phyloP scores from a whole-genome alignment of 2,329 filamentous ascomycete genomes.

The Didymella exigua region DNA sequence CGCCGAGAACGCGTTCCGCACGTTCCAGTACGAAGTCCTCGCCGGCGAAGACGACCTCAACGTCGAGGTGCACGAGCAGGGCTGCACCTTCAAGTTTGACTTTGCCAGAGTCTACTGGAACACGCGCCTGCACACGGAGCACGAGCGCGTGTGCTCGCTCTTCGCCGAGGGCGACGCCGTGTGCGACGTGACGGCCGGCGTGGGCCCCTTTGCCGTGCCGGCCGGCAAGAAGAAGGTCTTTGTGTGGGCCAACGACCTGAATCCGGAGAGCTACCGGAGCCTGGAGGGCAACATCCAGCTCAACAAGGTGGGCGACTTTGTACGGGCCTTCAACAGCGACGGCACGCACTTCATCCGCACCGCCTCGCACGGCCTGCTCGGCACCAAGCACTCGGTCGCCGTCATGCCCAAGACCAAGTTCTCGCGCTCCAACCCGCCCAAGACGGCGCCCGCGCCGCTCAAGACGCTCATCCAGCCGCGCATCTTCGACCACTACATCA shows the following conservation, averaged over 20 bases:
- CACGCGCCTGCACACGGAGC: slow-evolving; percentile 85
- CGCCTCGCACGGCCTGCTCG: slow-evolving; percentile 64
- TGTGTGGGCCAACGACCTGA: slow-evolving; percentile 96
- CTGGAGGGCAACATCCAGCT: slow-evolving; percentile 71
- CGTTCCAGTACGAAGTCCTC: slow-evolving; percentile 90
- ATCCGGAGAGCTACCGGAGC: slow-evolving; percentile 81
- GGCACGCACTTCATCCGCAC: slow-evolving; percentile 78
- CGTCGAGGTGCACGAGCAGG: slow-evolving; percentile 80
- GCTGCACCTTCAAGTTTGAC: slow-evolving; percentile 89
- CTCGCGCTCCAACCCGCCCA: slow-evolving; percentile 32
- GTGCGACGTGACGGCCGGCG: slow-evolving; percentile 95
- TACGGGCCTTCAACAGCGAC: slow-evolving; percentile 80
- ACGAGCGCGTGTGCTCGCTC: slow-evolving; percentile 74
- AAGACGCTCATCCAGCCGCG: slow-evolving; percentile 63
- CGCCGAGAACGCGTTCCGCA: slow-evolving; percentile 81
- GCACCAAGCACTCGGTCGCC: slow-evolving; percentile 58
- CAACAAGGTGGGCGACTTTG: slow-evolving; percentile 79
- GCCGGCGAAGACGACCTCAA: slow-evolving; percentile 81
- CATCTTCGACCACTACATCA: slow-evolving; percentile 90
- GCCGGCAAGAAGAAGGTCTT: slow-evolving; percentile 89
- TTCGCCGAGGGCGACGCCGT: slow-evolving; percentile 88
- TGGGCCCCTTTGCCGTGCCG: slow-evolving; percentile 92
- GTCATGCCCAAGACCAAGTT: slow-evolving; percentile 45
- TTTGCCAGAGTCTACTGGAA: slow-evolving; percentile 99
- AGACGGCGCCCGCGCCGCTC: slow-evolving; percentile 37